Conservation (phyloP, 2,329 filamentous ascomycete species). For the Arthroderma sp. region DNA sequence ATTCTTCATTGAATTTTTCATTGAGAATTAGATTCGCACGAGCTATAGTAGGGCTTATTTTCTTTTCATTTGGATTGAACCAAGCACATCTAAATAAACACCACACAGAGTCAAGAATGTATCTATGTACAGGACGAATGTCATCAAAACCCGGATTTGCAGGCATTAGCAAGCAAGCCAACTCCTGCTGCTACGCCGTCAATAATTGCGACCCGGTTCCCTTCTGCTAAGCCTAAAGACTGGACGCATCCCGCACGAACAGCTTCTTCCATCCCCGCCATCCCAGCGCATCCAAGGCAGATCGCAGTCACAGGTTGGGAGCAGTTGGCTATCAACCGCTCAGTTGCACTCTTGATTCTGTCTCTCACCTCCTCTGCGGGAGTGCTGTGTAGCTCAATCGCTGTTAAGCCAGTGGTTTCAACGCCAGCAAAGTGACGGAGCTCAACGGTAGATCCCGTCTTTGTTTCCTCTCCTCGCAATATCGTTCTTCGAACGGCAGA, state of each 20-base stretch:
- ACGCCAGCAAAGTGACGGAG: slow-evolving; percentile 58
- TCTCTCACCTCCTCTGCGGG: slow-evolving; percentile 49
- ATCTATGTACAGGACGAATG: too few species aligned
- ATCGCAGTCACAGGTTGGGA: slow-evolving; percentile 54
- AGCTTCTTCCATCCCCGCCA: slow-evolving; percentile 70
- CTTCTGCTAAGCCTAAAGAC: slow-evolving; percentile 47
- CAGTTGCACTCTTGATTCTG: slow-evolving; percentile 58
- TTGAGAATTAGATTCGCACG: too few species aligned
- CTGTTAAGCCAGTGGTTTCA: slow-evolving; percentile 66
- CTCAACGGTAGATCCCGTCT: slow-evolving; percentile 15
- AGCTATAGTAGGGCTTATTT: too few species aligned
- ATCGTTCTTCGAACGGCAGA: slow-evolving; percentile 53
- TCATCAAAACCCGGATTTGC: neutral
- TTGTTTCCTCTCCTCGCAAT: slow-evolving; percentile 30
- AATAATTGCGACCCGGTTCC: slow-evolving; percentile 50
- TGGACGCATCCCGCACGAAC: slow-evolving; percentile 58
- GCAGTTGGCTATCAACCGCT: slow-evolving; percentile 42
- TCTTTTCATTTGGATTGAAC: too few species aligned
- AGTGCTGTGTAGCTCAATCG: slow-evolving; percentile 62
- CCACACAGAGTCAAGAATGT: too few species aligned
- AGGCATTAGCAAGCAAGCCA: neutral
- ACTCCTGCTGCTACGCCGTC: slow-evolving; percentile 47
- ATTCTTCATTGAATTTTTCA: too few species aligned
- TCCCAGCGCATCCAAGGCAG: slow-evolving; percentile 79
- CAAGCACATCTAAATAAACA: too few species aligned